Evolutionary conservation across 345 rosid genomes (phyloP).

Genomic region (Salix suchowensis): DNA sequence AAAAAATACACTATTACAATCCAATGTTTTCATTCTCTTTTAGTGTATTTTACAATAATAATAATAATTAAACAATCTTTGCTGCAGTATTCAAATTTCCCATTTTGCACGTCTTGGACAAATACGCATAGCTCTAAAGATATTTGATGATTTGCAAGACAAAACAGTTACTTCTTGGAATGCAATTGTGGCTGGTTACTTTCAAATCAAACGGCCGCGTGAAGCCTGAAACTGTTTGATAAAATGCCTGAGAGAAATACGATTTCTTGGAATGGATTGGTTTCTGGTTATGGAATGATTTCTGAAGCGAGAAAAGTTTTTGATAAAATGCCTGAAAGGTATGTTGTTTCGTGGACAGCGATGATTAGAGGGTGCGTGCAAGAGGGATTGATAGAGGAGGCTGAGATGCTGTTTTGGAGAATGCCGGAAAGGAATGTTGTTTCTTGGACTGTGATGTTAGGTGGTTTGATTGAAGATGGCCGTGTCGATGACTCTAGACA

Average conservation of each 20-base stretch:
- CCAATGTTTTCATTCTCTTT: too few relatives aligned
- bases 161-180: constrained; percentile 59
- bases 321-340: constrained; percentile 60
- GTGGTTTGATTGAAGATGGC: constrained; percentile 57
- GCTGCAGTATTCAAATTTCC: constrained; percentile 36
- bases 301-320: constrained; percentile 49
- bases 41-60: too few relatives aligned
- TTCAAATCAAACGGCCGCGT: constrained; percentile 44
- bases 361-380: constrained; percentile 68
- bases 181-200: constrained; percentile 51
- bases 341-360: constrained; percentile 72
- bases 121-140: constrained; percentile 47
- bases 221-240: constrained; percentile 56
- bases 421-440: constrained; percentile 77
- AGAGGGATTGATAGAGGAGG: constrained; percentile 50
- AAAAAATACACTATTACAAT: too few relatives aligned
- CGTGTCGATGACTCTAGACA: constrained; percentile 39
- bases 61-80: constrained; percentile 18
- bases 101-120: constrained; percentile 45
- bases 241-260: constrained; percentile 62
- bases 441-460: constrained; percentile 81
- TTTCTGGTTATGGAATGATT: constrained; percentile 68
- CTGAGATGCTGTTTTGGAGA: constrained; percentile 58
- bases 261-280: constrained; percentile 68
- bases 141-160: constrained; percentile 49